Conservation (phyloP, 225 moss, liverwort and hornwort genomes). For the Climacium dendroides region DNA sequence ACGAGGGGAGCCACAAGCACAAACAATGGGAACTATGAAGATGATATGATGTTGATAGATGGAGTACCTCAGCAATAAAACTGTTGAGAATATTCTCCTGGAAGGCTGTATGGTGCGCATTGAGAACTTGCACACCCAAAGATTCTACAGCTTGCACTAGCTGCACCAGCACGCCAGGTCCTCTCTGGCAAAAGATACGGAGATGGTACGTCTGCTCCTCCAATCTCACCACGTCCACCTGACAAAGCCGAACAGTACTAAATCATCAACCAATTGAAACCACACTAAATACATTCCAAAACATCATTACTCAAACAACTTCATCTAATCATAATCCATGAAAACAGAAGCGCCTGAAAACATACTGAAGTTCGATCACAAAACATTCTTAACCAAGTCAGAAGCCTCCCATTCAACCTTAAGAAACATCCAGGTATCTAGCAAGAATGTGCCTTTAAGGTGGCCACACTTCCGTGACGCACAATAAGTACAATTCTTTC, state of each 20-base stretch:
- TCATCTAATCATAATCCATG: not conserved
- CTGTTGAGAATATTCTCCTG: slow-evolving; percentile 93
- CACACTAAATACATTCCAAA: not conserved
- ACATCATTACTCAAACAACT: not conserved
- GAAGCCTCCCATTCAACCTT: not conserved
- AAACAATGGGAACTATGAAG: not conserved
- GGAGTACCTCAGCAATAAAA: slow-evolving; percentile 74
- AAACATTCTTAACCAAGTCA: not conserved
- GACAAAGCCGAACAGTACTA: not conserved
- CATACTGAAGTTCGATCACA: no score
- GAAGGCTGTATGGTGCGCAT: slow-evolving; percentile 80
- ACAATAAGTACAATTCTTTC: not conserved
- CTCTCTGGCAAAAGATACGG: slow-evolving; percentile 82
- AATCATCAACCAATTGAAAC: not conserved
- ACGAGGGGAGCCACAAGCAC: not conserved
- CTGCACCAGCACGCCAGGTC: slow-evolving; percentile 87
- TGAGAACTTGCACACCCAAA: slow-evolving; percentile 79
- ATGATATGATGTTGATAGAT: not conserved
- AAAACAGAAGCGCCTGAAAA: not conserved
- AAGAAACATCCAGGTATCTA: not conserved
- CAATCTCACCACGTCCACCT: slow-evolving; percentile 86
- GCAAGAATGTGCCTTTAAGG: not conserved
- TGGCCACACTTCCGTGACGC: not conserved
- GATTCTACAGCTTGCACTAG: slow-evolving; percentile 90
- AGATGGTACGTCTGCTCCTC: slow-evolving; percentile 93